Evolutionary conservation across 108 stramenopile species (phyloP).

Genomic region (Nitzschia palea): DNA sequence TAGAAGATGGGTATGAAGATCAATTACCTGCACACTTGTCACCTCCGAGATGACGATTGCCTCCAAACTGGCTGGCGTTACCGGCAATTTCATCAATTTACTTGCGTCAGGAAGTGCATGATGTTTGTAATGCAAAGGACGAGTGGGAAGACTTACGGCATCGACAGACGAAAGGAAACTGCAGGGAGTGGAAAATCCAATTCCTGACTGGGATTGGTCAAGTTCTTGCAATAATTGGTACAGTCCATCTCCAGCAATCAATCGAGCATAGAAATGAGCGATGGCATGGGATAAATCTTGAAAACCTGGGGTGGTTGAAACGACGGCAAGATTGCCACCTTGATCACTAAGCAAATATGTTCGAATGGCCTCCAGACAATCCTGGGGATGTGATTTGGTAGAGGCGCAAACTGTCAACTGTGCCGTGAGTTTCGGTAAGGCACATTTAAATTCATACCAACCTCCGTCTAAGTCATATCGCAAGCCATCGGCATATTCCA

Average conservation of each 20-base stretch:
- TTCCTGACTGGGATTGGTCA: constrained; percentile 16
- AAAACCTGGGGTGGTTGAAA: constrained; percentile 33
- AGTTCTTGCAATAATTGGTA: constrained; percentile 52
- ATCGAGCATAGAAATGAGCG: constrained; percentile 65
- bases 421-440: constrained; percentile 19
- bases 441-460: constrained; percentile 83
- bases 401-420: neutral
- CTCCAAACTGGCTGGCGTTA: constrained; percentile 28
- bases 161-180: neutral
- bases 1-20: constrained; percentile 91
- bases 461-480: constrained; percentile 62
- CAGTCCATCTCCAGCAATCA: constrained; percentile 66
- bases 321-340: constrained; percentile 59
- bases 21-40: constrained; percentile 56
- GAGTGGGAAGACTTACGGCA: neutral
- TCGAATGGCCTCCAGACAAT: constrained; percentile 30
- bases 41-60: constrained; percentile 65
- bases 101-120: constrained; percentile 52
- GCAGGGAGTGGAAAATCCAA: constrained; percentile 11
- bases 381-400: constrained; percentile 29
- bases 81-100: constrained; percentile 31
- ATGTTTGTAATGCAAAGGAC: constrained; percentile 12
- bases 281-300: constrained; percentile 57
- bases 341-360: constrained; percentile 41
- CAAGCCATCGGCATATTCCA: constrained; percentile 77